Conservation (phyloP, 257 asterid genomes). For the Solanum medicagineum region DNA sequence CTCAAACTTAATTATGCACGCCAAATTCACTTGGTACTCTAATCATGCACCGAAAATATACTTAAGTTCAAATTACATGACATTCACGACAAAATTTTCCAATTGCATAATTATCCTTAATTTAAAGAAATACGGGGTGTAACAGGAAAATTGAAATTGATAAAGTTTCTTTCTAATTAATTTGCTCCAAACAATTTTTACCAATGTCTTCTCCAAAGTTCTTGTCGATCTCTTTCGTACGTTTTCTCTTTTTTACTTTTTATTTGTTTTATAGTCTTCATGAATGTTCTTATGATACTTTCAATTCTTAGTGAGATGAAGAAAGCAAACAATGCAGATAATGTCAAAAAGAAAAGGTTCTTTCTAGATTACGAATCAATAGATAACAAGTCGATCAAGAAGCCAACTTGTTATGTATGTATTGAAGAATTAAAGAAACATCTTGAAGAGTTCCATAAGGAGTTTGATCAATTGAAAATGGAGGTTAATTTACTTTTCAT, state of each 20-base stretch:
- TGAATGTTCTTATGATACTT: neutral
- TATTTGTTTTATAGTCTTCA: neutral
- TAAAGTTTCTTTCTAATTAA: too few species aligned
- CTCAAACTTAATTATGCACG: too few species aligned
- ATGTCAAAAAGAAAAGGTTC: neutral
- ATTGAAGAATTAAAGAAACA: neutral
- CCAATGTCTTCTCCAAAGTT: neutral
- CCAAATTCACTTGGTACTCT: too few species aligned
- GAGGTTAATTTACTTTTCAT: neutral
- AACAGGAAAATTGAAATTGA: too few species aligned
- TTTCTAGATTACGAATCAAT: neutral
- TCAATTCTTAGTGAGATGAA: neutral
- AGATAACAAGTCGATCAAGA: too few species aligned
- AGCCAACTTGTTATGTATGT: neutral
- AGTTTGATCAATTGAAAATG: neutral
- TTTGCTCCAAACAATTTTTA: neutral
- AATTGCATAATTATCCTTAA: too few species aligned
- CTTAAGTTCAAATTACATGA: too few species aligned
- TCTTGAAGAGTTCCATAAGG: neutral
- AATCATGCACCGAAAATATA: too few species aligned
- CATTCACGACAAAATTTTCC: too few species aligned
- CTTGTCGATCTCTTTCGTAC: neutral
- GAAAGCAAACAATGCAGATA: neutral
- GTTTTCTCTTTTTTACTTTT: neutral
- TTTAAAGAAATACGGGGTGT: too few species aligned